These are phyloP conservation scores for Meyerozyma athensensis DNA, from an alignment of 1,139 yeast species.

Conservation along the genomic window DNA sequence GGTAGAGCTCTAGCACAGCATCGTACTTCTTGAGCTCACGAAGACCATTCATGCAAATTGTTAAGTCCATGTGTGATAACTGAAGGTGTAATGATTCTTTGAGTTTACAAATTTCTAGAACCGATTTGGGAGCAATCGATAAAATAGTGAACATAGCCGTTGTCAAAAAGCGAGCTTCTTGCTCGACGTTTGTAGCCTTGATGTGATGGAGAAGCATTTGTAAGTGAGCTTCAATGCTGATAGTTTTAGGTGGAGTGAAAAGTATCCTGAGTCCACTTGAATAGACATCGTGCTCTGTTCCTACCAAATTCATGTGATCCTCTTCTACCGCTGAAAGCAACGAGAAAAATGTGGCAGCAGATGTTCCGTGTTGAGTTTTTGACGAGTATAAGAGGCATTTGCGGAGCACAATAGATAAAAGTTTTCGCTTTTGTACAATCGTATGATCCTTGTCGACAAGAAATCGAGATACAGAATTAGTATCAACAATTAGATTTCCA, in stretches of 20 bases:
- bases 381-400: conserved; percentile 17
- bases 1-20: conserved; percentile 24
- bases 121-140: conserved; percentile 17
- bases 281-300: conserved; percentile 16
- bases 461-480: conserved; percentile 11
- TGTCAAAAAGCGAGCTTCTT: conserved; percentile 19
- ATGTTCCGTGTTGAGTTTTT: conserved; percentile 12
- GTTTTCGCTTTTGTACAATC: conserved; percentile 13
- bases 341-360: conserved; percentile 17
- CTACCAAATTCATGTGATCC: conserved; percentile 16
- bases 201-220: conserved; percentile 4
- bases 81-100: conserved; percentile 13
- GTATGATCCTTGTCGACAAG: conserved; percentile 12
- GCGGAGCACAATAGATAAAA: conserved; percentile 18
- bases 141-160: conserved; percentile 18
- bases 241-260: conserved; percentile 12
- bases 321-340: conserved; percentile 17
- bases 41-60: conserved; percentile 28
- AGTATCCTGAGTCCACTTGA: conserved; percentile 17
- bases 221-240: conserved; percentile 7
- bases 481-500: conserved; percentile 13
- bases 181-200: conserved; percentile 1
- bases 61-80: conserved; percentile 21
- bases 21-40: conserved; percentile 18
- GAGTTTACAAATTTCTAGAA: conserved; percentile 23